Conservation (phyloP, 495 filamentous ascomycete species). For the Penicillium goetzii region DNA sequence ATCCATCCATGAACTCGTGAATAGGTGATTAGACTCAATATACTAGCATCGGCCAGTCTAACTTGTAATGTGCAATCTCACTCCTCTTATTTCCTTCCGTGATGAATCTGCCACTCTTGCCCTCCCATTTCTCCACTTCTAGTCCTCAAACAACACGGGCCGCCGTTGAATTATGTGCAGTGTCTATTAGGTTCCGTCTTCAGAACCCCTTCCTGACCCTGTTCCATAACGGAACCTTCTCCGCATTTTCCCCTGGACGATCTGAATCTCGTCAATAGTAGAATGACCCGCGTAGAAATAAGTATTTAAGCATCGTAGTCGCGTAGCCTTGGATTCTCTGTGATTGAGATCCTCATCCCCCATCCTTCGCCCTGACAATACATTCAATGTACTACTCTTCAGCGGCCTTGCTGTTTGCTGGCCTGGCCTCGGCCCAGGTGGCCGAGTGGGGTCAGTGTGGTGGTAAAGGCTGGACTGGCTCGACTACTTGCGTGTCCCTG, state of each 20-base stretch:
- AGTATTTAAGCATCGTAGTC: background rate
- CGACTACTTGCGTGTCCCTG: conserved; percentile 35
- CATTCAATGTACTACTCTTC: conserved; percentile 11
- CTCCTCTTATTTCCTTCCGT: background rate
- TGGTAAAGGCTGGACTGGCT: conserved; percentile 33
- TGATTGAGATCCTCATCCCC: background rate
- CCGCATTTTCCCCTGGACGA: background rate
- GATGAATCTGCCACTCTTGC: conserved; percentile 6
- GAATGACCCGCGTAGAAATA: background rate
- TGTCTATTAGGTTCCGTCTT: background rate
- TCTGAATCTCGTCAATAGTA: background rate
- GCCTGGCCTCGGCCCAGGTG: conserved; percentile 32
- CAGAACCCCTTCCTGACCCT: conserved; percentile 6
- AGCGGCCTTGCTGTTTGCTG: conserved; percentile 22
- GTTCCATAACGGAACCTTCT: conserved; percentile 19
- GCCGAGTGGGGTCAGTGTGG: conserved; percentile 43
- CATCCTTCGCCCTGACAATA: too few species aligned
- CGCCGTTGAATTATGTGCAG: background rate
- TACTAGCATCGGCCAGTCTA: background rate
- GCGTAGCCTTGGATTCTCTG: background rate
- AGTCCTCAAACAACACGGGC: conserved; percentile 29
- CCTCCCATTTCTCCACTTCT: conserved; percentile 11
- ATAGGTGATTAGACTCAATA: background rate
- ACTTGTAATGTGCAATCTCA: background rate
- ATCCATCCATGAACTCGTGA: background rate